Conservation (phyloP, 192 early-diverging fungal genomes). For the Coemansia sp. region DNA sequence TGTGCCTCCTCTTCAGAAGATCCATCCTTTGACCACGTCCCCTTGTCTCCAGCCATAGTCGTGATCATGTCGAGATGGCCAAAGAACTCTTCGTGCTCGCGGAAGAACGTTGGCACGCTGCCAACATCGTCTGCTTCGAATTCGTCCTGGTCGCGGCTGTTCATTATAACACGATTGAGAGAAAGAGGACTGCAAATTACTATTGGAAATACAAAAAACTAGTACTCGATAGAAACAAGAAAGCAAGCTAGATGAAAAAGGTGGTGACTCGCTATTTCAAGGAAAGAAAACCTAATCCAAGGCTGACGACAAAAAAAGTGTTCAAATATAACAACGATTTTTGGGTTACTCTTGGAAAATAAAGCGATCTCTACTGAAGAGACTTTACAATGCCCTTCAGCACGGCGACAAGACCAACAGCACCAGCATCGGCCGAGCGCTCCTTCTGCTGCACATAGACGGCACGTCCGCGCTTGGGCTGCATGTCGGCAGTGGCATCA, state of each 20-base stretch:
- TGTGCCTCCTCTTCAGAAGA: constrained; percentile 18
- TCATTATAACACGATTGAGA: constrained; percentile 10
- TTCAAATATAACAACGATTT: not conserved
- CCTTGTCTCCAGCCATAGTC: constrained; percentile 12
- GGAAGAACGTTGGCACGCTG: constrained; percentile 42
- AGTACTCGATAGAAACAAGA: not conserved
- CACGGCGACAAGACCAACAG: constrained; percentile 61
- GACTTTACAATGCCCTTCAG: constrained; percentile 55
- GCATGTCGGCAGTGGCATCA: constrained; percentile 57
- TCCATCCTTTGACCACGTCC: constrained; percentile 14
- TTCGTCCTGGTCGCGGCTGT: constrained; percentile 9
- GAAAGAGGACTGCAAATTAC: not conserved
- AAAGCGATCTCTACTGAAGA: constrained; percentile 18
- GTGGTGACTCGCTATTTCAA: no score
- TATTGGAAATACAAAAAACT: not conserved
- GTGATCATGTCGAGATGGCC: constrained; percentile 17
- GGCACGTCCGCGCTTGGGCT: constrained; percentile 65
- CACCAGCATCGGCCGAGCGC: constrained; percentile 59
- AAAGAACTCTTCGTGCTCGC: constrained; percentile 38
- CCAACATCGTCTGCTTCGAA: constrained; percentile 19
- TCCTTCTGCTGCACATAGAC: constrained; percentile 62
- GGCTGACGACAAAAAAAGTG: not conserved
- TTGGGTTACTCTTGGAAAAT: no score
- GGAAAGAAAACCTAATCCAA: no score
- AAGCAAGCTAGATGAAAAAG: not conserved